phyloP scores from a whole-genome alignment of 768 basidiomycete species.

The Zangia roseola region DNA sequence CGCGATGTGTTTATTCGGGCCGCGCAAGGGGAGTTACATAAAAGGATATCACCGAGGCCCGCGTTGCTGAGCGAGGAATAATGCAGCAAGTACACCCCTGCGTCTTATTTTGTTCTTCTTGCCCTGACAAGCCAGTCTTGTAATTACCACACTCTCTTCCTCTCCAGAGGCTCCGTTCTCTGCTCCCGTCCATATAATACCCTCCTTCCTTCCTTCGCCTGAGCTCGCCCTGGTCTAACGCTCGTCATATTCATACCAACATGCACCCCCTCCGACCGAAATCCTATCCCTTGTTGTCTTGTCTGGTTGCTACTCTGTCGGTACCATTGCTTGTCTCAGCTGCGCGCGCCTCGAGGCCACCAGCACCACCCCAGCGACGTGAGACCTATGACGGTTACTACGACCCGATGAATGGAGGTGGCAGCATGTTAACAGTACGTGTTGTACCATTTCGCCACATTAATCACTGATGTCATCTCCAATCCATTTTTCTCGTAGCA shows the following conservation, averaged over 20 bases:
- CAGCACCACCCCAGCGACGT: slow-evolving; percentile 17
- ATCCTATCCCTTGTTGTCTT: background rate
- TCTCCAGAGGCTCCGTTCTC: background rate
- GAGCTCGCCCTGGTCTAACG: background rate
- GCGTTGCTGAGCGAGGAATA: background rate
- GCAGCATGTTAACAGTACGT: slow-evolving; percentile 71
- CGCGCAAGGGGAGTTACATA: slow-evolving; percentile 8
- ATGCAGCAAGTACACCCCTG: background rate
- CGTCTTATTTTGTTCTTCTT: background rate
- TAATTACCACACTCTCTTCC: slow-evolving; percentile 1
- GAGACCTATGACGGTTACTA: slow-evolving; percentile 50
- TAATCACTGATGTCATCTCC: background rate
- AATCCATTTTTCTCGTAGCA: slow-evolving; percentile 35
- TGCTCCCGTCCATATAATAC: background rate
- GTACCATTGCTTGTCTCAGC: slow-evolving; percentile 13
- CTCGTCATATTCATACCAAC: background rate
- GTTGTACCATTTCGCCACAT: background rate
- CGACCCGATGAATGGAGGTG: slow-evolving; percentile 54
- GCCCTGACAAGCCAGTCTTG: slow-evolving; percentile 4
- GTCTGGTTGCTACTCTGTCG: slow-evolving; percentile 10
- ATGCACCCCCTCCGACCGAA: slow-evolving; percentile 3
- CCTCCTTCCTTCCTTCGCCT: background rate
- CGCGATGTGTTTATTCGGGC: background rate
- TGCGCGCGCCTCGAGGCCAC: background rate
- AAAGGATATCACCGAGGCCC: background rate